These are phyloP conservation scores for Epichloe sibirici DNA, from an alignment of 2,329 filamentous ascomycete genomes.

Conservation along the genomic window DNA sequence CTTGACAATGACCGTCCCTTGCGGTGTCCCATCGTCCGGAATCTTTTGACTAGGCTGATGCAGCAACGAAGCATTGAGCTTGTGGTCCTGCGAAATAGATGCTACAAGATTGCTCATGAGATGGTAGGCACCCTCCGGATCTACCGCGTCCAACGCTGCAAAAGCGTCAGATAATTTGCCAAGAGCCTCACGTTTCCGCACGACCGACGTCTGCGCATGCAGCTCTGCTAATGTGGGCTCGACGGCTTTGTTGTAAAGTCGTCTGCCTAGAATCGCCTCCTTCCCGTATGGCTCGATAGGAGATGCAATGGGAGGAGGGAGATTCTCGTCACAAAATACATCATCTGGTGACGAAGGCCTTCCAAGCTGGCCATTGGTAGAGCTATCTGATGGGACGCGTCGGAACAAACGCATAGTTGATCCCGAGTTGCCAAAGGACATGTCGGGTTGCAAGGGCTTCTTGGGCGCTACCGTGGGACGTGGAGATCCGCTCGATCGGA, in stretches of 20 bases:
- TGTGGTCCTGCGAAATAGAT: constrained; percentile 57
- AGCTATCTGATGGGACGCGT: constrained; percentile 63
- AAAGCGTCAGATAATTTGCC: constrained; percentile 77
- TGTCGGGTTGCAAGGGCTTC: constrained; percentile 74
- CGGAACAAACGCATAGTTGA: constrained; percentile 89
- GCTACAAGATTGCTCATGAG: constrained; percentile 67
- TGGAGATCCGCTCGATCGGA: constrained; percentile 29
- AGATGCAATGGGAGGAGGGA: constrained; percentile 32
- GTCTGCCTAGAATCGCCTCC: constrained; percentile 70
- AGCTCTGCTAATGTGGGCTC: constrained; percentile 77
- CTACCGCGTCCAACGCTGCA: constrained; percentile 68
- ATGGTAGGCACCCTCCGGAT: constrained; percentile 83
- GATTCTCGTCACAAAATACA: constrained; percentile 50
- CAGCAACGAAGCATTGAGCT: constrained; percentile 42
- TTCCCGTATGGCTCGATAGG: constrained; percentile 54
- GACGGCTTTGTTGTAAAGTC: constrained; percentile 68
- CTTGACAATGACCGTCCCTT: constrained; percentile 47
- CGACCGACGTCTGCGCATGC: constrained; percentile 60
- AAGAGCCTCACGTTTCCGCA: constrained; percentile 68
- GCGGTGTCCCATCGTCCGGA: constrained; percentile 32
- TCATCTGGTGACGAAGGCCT: constrained; percentile 26
- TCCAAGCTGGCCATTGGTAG: constrained; percentile 28
- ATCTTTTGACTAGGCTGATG: constrained; percentile 27
- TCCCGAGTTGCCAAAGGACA: constrained; percentile 86
- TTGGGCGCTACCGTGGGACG: constrained; percentile 40